Base-by-base conservation (phyloP, 257 asterid species). In the Solanum chilense region DNA sequence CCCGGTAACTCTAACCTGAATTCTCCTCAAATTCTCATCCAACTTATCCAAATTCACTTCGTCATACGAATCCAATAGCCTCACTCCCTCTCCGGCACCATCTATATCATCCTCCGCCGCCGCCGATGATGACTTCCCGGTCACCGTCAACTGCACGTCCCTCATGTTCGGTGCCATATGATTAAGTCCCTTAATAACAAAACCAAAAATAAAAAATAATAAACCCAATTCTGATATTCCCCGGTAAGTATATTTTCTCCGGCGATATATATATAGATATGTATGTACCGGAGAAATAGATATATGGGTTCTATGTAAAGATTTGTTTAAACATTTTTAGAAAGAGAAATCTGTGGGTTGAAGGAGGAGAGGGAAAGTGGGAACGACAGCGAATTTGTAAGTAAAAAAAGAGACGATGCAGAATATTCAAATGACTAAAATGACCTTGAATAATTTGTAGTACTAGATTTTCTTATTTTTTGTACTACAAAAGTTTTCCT, bases 1-100 rank as follows among this genome's bases (percentile, higher is more conserved):
- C 91, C 99, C 99, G 66, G 92, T 92, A 13, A 97, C 98, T 87
- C 93, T 89, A 84, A 94, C 98, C 91, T 95, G 95, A 89, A 97
- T 92, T 87, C 94, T 92, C 88, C 90, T 92, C 89, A 94, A 89
- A 92, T 90, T 89, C 41, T 69, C 91, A 1, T 88, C 86, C 23
- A 87, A 25, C 64, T 88, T 78, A 21, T 45, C 41, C 31, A 85
- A 69, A 68, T 87, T 90, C 71, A 87, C 94, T 25, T 89, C 94
- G 39, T 96, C 97, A 31, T 92, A 90, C 9, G 91, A 90, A 78
- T 95, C 92, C 71, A 97, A 91, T 76, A 97, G 85, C 87, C 98
- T 85, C 88, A 90, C 96, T 87, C 87, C 97, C 91, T 97, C 99
- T 66, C 87, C 96, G 75, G 56, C 87, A 12, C 88, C 88, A 76